Conservation (phyloP, 768 basidiomycete genomes). For the Hericium erinaceus region DNA sequence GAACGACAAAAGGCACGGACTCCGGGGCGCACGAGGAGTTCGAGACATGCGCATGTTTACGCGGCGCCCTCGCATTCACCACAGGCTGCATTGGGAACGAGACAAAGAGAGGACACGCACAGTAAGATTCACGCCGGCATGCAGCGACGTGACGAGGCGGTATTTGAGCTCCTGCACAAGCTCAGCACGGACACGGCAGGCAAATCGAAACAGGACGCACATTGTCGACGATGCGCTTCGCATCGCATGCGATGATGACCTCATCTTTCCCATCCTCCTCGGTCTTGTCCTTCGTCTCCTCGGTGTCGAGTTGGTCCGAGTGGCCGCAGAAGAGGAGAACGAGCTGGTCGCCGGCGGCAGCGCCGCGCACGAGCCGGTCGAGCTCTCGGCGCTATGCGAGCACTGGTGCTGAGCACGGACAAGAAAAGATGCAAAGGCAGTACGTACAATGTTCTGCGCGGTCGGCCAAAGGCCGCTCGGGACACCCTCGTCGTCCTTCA, state of each 20-base stretch:
- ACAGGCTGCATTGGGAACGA: no score
- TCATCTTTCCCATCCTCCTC: constrained; percentile 20
- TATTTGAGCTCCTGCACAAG: constrained; percentile 9
- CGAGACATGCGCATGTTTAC: no score
- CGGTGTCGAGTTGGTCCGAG: constrained; percentile 10
- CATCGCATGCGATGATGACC: constrained; percentile 7
- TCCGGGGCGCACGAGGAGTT: no score
- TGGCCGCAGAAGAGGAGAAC: constrained; percentile 20
- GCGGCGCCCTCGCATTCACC: no score
- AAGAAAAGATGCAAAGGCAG: background rate
- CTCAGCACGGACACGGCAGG: background rate
- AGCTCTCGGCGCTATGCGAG: constrained; percentile 11
- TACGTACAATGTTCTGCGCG: constrained; percentile 9
- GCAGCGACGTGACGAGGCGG: constrained; percentile 10
- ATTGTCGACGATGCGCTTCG: constrained; percentile 16
- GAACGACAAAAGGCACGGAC: no score
- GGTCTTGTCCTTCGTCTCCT: background rate
- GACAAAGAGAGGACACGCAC: background rate
- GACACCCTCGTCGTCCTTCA: constrained; percentile 4
- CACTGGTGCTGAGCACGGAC: no score
- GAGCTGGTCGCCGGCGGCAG: constrained; percentile 16
- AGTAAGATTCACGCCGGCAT: constrained; percentile 10
- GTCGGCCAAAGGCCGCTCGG: constrained; percentile 6
- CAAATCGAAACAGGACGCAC: constrained; percentile 4
- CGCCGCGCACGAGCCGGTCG: constrained; percentile 9